phyloP scores from a whole-genome alignment of 129 eudicot species.

The Tagetes patula region DNA sequence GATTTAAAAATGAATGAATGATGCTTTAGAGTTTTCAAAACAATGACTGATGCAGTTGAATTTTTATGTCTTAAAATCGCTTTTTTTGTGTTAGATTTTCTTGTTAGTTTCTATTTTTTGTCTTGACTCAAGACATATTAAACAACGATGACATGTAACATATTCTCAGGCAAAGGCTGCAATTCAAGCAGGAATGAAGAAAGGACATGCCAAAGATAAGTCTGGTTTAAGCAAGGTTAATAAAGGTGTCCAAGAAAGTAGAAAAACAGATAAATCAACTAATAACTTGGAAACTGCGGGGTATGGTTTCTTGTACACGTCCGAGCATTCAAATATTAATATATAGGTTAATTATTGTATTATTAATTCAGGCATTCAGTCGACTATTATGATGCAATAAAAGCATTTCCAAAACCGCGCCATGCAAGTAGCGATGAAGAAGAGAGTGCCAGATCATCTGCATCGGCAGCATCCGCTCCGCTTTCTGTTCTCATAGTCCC shows the following conservation, averaged over 20 bases:
- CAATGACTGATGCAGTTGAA: too few relatives aligned
- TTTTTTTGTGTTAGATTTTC: too few relatives aligned
- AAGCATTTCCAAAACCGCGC: constrained; percentile 69
- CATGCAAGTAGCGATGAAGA: constrained; percentile 63
- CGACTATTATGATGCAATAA: constrained; percentile 71
- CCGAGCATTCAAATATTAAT: neutral
- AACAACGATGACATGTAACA: neutral
- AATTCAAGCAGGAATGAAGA: constrained; percentile 64
- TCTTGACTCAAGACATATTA: neutral
- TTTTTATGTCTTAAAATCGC: too few relatives aligned
- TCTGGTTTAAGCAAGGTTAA: constrained; percentile 47
- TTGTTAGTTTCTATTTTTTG: too few relatives aligned
- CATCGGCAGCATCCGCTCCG: constrained; percentile 61
- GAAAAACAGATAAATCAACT: constrained; percentile 49
- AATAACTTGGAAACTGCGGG: constrained; percentile 61
- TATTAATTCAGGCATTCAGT: constrained; percentile 46
- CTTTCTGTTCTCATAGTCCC: constrained; percentile 70
- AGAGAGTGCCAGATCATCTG: constrained; percentile 57
- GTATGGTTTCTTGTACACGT: constrained; percentile 33
- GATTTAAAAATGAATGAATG: too few relatives aligned
- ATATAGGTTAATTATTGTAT: constrained; percentile 1
- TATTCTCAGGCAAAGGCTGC: constrained; percentile 85
- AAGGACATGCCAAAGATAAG: constrained; percentile 61
- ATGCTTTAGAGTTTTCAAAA: too few relatives aligned
- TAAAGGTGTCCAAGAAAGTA: constrained; percentile 57